These are phyloP conservation scores for Tolypocladium ovalisporum DNA, from an alignment of 2,329 filamentous ascomycete genomes.

Conservation along the genomic window DNA sequence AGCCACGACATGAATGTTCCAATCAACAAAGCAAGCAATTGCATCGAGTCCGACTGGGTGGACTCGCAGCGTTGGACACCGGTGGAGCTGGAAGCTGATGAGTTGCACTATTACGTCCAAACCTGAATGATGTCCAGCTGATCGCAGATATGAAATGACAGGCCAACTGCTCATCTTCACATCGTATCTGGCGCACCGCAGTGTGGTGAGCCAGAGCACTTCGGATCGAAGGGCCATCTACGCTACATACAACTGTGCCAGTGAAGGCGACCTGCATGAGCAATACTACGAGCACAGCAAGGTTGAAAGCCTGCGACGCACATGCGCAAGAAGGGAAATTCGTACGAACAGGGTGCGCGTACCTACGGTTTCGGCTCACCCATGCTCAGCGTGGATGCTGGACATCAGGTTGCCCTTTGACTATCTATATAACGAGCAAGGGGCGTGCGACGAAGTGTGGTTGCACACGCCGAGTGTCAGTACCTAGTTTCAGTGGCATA, in stretches of 20 bases:
- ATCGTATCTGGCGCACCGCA: conserved; percentile 9
- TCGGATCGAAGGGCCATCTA: conserved; percentile 9
- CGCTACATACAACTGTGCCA: conserved; percentile 9
- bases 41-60: conserved; percentile 8
- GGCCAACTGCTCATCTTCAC: conserved; percentile 9
- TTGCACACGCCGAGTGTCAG: background rate
- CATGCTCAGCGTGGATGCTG: conserved; percentile 8
- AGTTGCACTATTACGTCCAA: background rate
- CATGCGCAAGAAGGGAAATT: conserved; percentile 8
- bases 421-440: too few relatives aligned
- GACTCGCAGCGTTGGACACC: conserved; percentile 5
- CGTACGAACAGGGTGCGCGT: conserved; percentile 5
- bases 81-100: conserved; percentile 8
- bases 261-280: conserved; percentile 8
- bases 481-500: background rate
- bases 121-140: too few relatives aligned
- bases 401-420: conserved; percentile 8
- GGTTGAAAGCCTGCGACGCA: conserved; percentile 7
- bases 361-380: conserved; percentile 9
- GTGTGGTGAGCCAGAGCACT: conserved; percentile 6
- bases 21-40: conserved; percentile 6
- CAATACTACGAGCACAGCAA: conserved; percentile 9
- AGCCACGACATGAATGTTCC: conserved; percentile 8
- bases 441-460: too few relatives aligned
- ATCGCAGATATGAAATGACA: too few relatives aligned